These are phyloP conservation scores for Citrus unshiu DNA, from an alignment of 345 rosid species.

Conservation along the genomic window DNA sequence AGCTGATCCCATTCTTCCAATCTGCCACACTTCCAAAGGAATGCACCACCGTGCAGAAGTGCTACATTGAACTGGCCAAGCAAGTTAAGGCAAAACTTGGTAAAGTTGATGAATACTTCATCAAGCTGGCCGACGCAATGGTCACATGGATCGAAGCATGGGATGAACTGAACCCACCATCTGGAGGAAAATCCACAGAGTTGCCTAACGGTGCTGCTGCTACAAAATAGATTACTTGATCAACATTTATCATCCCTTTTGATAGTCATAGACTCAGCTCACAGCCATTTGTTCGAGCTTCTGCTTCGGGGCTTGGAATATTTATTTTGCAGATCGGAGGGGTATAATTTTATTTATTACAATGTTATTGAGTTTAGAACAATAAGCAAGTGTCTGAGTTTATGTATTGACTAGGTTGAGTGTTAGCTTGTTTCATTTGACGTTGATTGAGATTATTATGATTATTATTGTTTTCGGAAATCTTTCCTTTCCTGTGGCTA, in stretches of 20 bases:
- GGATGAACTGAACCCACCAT: conserved; percentile 86
- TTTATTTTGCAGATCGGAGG: conserved; percentile 23
- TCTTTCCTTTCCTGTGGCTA: background rate
- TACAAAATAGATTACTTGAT: conserved; percentile 22
- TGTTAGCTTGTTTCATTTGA: conserved; percentile 3
- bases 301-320: conserved; percentile 10
- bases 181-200: conserved; percentile 19
- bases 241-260: background rate
- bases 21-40: conserved; percentile 65
- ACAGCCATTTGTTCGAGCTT: conserved; percentile 10
- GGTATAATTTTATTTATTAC: conserved; percentile 2
- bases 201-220: conserved; percentile 19
- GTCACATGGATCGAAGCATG: conserved; percentile 90
- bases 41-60: conserved; percentile 78
- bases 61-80: conserved; percentile 80
- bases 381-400: conserved; percentile 19
- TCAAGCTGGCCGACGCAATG: conserved; percentile 84
- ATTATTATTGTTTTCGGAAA: conserved; percentile 1
- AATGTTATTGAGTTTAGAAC: conserved; percentile 18
- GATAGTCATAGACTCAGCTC: background rate
- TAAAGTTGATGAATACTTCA: conserved; percentile 69
- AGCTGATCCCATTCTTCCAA: conserved; percentile 91
- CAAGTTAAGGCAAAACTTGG: conserved; percentile 73
- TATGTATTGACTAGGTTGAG: conserved; percentile 11
- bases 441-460: conserved; percentile 8